Evolutionary conservation across 2,329 filamentous ascomycete species (phyloP), one percentile per base, ranked within the genome.

Genomic region (Penicillium sp.): DNA sequence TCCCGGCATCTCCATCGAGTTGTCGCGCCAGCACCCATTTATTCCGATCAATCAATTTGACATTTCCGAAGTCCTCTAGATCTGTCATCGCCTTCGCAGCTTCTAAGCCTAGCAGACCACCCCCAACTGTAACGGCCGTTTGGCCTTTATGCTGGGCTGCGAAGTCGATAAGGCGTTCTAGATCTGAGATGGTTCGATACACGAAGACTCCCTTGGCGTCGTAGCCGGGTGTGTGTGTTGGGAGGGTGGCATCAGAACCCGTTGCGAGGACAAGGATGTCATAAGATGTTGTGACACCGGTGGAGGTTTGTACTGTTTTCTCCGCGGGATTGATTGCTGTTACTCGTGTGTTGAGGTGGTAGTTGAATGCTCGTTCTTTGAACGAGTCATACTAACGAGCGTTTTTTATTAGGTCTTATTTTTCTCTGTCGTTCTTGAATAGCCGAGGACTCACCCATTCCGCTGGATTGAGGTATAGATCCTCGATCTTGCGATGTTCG

Each of bases 71-170:
- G 49, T 86, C 83, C 63, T 89, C 81, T 9, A 96, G 77, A 67
- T 96, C 91, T 77, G 92, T 87, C 89, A 96, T 91, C 2, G 91
- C 91, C 66, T 96, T 94, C 34, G 90, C 91, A 2, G 91, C 91
- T 75, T 96, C 91, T 0, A 97, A 82, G 0, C 91, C 91, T 0
- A 96, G 80, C 25, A 97, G 73, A 1, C 91, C 91, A 50, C 91
- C 91, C 25, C 91, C 91, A 4, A 96, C 89, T 0, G 94, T 90
- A 5, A 86, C 82, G 0, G 89, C 91, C 2, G 82, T 82, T 2
- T 86, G 84, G 5, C 85, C 89, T 62, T 85, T 88, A 51, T 84
- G 83, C 12, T 79, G 77, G 1, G 83, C 80, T 0, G 90, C 85
- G 67, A 88, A 96, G 1, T 80, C 77, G 54, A 96, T 95, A 4